Percentiles rank a stretch among this genome's conserved stretches.
Evolutionary conservation across 805 yeast species (phyloP).

Genomic region (Yarrowia sp.): DNA sequence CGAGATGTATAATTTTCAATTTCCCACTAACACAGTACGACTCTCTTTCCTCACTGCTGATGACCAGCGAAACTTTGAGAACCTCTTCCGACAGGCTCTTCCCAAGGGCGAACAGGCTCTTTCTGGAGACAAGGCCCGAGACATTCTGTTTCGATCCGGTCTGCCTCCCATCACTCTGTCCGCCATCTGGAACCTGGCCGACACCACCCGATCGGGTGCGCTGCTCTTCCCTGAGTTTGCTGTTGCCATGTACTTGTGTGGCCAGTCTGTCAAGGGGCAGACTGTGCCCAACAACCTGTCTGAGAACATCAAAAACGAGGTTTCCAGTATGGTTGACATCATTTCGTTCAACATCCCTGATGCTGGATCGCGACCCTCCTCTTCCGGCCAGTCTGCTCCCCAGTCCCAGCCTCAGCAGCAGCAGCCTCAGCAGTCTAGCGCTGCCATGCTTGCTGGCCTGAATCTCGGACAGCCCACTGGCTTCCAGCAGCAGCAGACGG

Average conservation of each 20-base stretch:
- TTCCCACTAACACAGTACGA: slow-evolving; percentile 55
- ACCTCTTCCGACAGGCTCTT: slow-evolving; percentile 80
- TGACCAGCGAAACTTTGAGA: slow-evolving; percentile 88
- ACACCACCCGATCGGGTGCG: slow-evolving; percentile 83
- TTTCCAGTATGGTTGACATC: slow-evolving; percentile 85
- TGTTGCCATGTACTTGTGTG: slow-evolving; percentile 85
- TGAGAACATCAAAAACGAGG: slow-evolving; percentile 77
- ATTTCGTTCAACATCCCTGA: slow-evolving; percentile 82
- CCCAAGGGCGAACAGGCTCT: slow-evolving; percentile 64
- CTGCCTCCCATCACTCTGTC: slow-evolving; percentile 77
- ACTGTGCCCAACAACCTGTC: slow-evolving; percentile 77
- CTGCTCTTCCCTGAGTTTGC: slow-evolving; percentile 94
- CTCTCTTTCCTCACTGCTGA: slow-evolving; percentile 82
- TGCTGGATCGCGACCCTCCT: slow-evolving; percentile 4
- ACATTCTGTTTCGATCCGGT: slow-evolving; percentile 79
- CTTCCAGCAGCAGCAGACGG: slow-evolving; percentile 40
- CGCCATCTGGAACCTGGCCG: slow-evolving; percentile 90
- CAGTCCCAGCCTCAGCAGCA: slow-evolving; percentile 35
- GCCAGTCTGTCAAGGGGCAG: slow-evolving; percentile 77
- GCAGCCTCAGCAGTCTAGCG: slow-evolving; percentile 44
- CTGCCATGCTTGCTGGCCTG: slow-evolving; percentile 31
- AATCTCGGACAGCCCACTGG: slow-evolving; percentile 10
- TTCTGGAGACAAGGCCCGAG: slow-evolving; percentile 69
- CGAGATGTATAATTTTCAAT: too few species aligned
- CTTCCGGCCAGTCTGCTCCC: slow-evolving; percentile 18